Evolutionary conservation across 129 eudicot genomes (phyloP).

Genomic region (Ambrosia artemisiifolia): DNA sequence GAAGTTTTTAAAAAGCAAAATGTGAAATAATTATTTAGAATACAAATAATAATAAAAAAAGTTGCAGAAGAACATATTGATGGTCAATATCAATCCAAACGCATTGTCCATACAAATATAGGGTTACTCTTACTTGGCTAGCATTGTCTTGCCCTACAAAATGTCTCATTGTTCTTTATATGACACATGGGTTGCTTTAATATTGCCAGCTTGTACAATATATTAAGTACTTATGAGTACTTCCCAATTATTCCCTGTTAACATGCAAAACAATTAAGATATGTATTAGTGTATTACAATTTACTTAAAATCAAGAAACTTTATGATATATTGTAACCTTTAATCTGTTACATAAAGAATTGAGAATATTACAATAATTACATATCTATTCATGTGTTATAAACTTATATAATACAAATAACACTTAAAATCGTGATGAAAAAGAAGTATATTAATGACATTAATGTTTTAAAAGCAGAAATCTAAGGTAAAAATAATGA

Average conservation of each 20-base stretch:
- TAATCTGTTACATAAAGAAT: neutral
- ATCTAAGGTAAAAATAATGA: neutral
- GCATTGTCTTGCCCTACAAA: slow-evolving; percentile 32
- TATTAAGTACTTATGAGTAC: slow-evolving; percentile 34
- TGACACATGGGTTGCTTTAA: slow-evolving; percentile 14
- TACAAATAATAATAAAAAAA: neutral
- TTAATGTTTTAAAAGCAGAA: neutral
- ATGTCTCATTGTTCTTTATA: slow-evolving; percentile 29
- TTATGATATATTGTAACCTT: neutral
- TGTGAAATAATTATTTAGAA: neutral
- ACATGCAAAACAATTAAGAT: neutral
- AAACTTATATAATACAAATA: neutral
- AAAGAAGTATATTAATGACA: neutral
- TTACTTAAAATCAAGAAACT: too few relatives aligned
- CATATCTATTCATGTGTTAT: neutral
- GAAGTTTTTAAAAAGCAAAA: neutral
- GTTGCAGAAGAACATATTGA: neutral
- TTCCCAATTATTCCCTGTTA: neutral
- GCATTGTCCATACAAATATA: slow-evolving; percentile 26
- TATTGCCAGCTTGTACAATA: slow-evolving; percentile 35
- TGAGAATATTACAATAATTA: neutral
- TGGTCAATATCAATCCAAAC: slow-evolving; percentile 29
- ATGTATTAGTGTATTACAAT: too few relatives aligned
- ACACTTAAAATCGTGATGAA: neutral
- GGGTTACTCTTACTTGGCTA: slow-evolving; percentile 27